These are phyloP conservation scores for Moniliophthora roreri DNA, from an alignment of 1,284 basidiomycete species.

Conservation along the genomic window DNA sequence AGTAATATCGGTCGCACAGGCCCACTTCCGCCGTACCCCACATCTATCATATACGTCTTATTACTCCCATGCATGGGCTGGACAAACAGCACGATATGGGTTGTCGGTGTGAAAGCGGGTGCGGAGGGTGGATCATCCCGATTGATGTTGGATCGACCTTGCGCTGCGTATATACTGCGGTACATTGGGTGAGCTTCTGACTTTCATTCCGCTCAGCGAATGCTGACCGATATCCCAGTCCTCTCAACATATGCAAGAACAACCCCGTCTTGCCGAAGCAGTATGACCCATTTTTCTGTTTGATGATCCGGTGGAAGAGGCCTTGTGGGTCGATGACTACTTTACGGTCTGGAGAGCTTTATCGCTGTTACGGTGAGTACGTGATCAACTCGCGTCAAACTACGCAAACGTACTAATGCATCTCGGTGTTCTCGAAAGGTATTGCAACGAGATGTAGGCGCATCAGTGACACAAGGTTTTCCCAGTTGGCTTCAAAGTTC, in stretches of 20 bases:
- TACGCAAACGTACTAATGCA: constrained; percentile 35
- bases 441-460: constrained; percentile 26
- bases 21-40: constrained; percentile 32
- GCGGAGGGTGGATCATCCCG: background rate
- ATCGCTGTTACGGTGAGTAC: background rate
- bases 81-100: constrained; percentile 36
- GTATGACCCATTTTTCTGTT: constrained; percentile 30
- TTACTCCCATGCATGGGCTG: constrained; percentile 31
- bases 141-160: constrained; percentile 28
- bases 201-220: background rate
- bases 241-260: constrained; percentile 35
- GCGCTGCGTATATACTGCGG: constrained; percentile 28
- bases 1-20: constrained; percentile 34
- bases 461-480: constrained; percentile 26
- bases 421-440: constrained; percentile 35
- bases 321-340: constrained; percentile 31
- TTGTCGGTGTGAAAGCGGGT: constrained; percentile 20
- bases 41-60: constrained; percentile 35
- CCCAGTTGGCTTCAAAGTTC: constrained; percentile 24
- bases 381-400: background rate
- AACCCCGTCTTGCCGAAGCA: constrained; percentile 38
- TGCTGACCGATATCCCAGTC: constrained; percentile 34
- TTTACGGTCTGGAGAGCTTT: constrained; percentile 29
- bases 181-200: background rate
- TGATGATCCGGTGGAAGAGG: constrained; percentile 29